phyloP scores from a whole-genome alignment of 129 eudicot genomes.

The Kitagawia praeruptora region DNA sequence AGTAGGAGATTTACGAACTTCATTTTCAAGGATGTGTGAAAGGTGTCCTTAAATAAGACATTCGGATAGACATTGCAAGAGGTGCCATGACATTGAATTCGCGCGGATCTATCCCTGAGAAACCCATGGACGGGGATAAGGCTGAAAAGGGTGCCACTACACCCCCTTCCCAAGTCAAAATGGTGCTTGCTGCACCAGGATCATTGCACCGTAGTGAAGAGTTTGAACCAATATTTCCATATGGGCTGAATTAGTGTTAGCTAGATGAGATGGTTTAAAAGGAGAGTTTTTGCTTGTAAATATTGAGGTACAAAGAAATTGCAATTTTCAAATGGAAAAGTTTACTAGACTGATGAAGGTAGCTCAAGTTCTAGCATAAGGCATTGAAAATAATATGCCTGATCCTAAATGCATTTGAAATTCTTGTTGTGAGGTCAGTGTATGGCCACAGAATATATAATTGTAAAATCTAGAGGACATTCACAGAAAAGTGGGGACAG shows the following conservation, averaged over 20 bases:
- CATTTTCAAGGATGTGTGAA: background rate
- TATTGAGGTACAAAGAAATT: background rate
- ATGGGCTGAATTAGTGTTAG: background rate
- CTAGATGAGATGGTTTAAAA: background rate
- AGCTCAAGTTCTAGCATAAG: background rate
- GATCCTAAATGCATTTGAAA: background rate
- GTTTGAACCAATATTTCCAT: background rate
- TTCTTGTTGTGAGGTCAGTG: background rate
- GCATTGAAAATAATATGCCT: background rate
- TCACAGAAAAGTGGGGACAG: background rate
- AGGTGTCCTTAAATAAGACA: slow-evolving; percentile 2
- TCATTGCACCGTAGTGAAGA: background rate
- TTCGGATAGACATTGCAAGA: background rate
- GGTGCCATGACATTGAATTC: background rate
- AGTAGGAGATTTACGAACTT: background rate
- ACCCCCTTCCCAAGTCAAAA: background rate
- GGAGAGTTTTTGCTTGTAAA: background rate
- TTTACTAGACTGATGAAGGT: background rate
- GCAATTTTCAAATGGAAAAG: background rate
- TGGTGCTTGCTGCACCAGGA: background rate
- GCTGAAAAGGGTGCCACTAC: background rate
- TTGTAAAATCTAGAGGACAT: background rate
- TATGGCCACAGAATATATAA: background rate
- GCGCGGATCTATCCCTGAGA: background rate
- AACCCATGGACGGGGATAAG: background rate